Base-by-base conservation (phyloP, 257 asterid genomes). In the Coffea canephora region DNA sequence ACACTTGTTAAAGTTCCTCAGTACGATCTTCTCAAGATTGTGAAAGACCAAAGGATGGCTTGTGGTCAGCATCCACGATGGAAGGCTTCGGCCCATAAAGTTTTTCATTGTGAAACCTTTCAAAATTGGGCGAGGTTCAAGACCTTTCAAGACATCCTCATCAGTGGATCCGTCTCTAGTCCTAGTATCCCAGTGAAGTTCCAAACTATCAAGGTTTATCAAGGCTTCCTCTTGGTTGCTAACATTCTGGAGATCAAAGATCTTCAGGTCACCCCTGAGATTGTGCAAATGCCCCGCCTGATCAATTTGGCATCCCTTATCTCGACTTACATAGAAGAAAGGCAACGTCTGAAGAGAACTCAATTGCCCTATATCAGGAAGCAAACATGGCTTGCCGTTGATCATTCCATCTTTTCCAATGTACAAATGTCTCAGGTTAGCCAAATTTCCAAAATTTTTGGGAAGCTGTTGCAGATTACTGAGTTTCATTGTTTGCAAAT, bases 311-410 rank as follows among this genome's bases (percentile, higher is more conserved):
- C 79, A 82, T 48, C 43, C 43, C 43, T 41, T 21, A 11, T 21
- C 66, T 10, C 5, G 66, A 61, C n/a, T 3, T 61, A 61, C 6
- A 61, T 52, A 18, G 25, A 84, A 84, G 43, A 46, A 49, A 3
- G 84, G 82, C 39, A 84, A 55, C 0, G 84, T 76, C 23, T 21
- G 77, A 67, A 84, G 87, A 80, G 27, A 16, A 36, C 19, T 54
- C 48, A 84, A 49, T n/a, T 77, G 76, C 48, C 84, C 75, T 46
- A 84, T 83, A 57, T 84, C 78, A 21, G 76, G 69, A 81, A 78
- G 50, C 15, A 34, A 12, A 36, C 82, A 73, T 16, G 43, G 43
- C 43, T 39, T 39, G 43, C 43, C 43, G 5, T 39, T 39, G 43
- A 39, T 39, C 5, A 39, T 36, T 74, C 21, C 21, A 11, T 27